Conservation (phyloP, 257 asterid species). For the Verbena officinalis region DNA sequence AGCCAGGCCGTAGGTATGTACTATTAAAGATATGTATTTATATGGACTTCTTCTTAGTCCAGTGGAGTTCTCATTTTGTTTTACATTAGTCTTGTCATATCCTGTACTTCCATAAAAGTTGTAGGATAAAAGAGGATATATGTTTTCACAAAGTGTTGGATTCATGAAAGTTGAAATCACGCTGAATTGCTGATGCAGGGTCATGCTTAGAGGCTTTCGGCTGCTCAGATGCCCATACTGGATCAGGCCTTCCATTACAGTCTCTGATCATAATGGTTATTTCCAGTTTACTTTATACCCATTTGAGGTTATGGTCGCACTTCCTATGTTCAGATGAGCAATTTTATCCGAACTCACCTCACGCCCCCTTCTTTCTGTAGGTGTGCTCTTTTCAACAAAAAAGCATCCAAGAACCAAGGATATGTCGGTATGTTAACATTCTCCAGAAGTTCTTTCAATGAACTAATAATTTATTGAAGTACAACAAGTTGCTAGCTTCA, state of each 20-base stretch:
- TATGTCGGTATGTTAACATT: constrained; percentile 63
- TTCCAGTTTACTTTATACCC: constrained; percentile 12
- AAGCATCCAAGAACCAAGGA: constrained; percentile 97
- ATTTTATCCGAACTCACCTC: constrained; percentile 23
- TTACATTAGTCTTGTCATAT: constrained; percentile 3
- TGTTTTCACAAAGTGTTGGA: constrained; percentile 7
- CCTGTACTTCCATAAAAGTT: constrained; percentile 7
- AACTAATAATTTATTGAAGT: constrained; percentile 17
- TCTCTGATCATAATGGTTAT: constrained; percentile 86
- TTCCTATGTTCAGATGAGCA: not conserved
- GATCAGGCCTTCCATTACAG: constrained; percentile 90
- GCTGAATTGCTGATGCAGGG: constrained; percentile 54
- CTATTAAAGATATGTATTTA: constrained; percentile 8
- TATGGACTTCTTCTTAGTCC: constrained; percentile 15
- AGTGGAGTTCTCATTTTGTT: constrained; percentile 22
- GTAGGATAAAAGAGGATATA: constrained; percentile 20
- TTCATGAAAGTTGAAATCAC: constrained; percentile 13
- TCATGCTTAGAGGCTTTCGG: constrained; percentile 97
- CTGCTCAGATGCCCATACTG: constrained; percentile 95
- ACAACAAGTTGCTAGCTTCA: constrained; percentile 11
- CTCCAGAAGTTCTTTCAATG: constrained; percentile 4
- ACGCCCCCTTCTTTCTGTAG: constrained; percentile 47
- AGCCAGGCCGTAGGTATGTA: constrained; percentile 91
- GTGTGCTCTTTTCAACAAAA: constrained; percentile 89
- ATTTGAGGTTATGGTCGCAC: not conserved